Evolutionary conservation across 805 yeast species (phyloP), one percentile per base, ranked within the genome.

Genomic region (Kazachstania viticola): DNA sequence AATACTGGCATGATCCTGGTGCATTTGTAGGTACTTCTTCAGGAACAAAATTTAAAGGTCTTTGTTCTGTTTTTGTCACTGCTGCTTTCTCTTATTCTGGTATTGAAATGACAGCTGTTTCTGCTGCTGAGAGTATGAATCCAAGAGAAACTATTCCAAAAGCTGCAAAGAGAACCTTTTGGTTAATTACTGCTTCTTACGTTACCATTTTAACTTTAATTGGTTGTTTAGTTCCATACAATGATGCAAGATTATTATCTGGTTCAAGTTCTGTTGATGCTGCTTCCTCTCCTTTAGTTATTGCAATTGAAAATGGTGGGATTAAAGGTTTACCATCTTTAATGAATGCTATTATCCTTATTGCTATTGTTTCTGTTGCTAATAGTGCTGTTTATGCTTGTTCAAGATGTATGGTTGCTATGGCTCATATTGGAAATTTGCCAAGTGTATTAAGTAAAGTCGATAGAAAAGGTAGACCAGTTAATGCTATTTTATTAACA

Each of bases 81-180:
- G 72, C 75, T 12, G 67, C 70, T 0, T 81, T 79, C 52, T 69
- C 83, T 9, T 81, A 73, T 48, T 72, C 79, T 25, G 88, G 88
- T 37, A 69, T 82, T 13, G 91, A 80, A 56, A 61, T 80, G 43
- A 70, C 71, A 25, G 82, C 84, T 31, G 63, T 80, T 25, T 79
- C 85, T 9, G 80, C 87, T 21, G 87, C 87, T 7, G 93, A 81
- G 54, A 65, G 83, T 16, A 67, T 57, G 22, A 71, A 79, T 52
- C 88, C 91, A 28, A 62, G 78, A 44, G 64, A 62, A 34, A 58
- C 79, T 2, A 65, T 79, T 34, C 91, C 88, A 23, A 65, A 67
- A 31, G 87, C 88, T 27, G 72, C 78, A 37, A 80, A 79, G 56
- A 87, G 81, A 59, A 83, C 79, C 3, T 79, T 82, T 59, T 80